Evolutionary conservation across 805 yeast genomes (phyloP).

Genomic region (Metschnikowia cerradonensis): DNA sequence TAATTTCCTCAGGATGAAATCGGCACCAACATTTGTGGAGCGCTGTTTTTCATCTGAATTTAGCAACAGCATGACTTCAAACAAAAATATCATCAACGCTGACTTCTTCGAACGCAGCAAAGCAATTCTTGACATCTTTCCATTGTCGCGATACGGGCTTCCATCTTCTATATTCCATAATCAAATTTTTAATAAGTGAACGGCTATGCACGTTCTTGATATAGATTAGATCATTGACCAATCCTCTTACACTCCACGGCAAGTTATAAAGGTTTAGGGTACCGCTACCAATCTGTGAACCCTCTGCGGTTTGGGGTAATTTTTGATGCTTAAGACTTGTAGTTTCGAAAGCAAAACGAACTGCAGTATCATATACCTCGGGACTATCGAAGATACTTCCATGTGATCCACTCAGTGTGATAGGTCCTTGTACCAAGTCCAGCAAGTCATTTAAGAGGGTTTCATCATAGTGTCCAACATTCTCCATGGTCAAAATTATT

Average conservation of each 20-base stretch:
- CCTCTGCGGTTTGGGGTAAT: background rate
- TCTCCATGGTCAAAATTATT: conserved; percentile 28
- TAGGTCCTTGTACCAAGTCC: conserved; percentile 25
- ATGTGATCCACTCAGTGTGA: conserved; percentile 23
- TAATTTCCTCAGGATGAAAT: background rate
- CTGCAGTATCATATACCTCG: conserved; percentile 26
- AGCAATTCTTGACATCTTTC: conserved; percentile 31
- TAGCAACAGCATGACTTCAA: background rate
- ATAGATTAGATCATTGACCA: conserved; percentile 31
- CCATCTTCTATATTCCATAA: conserved; percentile 27
- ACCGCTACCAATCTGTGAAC: background rate
- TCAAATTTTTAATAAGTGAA: conserved; percentile 22
- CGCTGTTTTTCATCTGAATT: too few species aligned
- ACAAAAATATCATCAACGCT: conserved; percentile 26
- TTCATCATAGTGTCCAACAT: conserved; percentile 35
- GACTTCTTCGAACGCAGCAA: conserved; percentile 32
- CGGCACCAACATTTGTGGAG: background rate
- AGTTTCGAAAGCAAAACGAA: conserved; percentile 34
- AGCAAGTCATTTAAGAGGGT: conserved; percentile 27
- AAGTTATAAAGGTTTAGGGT: conserved; percentile 22
- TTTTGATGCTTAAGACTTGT: conserved; percentile 23
- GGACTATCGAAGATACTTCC: conserved; percentile 23
- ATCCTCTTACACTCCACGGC: conserved; percentile 40
- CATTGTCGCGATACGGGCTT: conserved; percentile 25
- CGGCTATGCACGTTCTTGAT: conserved; percentile 28